phyloP scores from a whole-genome alignment of 176 grass and related monocot genomes.

The Canna indica region DNA sequence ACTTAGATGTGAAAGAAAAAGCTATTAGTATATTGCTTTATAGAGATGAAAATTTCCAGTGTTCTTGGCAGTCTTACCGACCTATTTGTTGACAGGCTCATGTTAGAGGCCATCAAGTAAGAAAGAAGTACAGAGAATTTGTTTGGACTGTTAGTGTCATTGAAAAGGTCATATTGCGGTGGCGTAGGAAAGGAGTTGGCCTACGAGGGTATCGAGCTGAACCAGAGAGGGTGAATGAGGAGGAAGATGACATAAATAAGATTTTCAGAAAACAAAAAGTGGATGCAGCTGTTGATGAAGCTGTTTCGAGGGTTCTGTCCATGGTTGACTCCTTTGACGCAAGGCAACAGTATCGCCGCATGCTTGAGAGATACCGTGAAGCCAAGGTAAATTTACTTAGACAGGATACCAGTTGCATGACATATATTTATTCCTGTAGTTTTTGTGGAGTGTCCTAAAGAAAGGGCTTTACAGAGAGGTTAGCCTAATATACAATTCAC shows the following conservation, averaged over 20 bases:
- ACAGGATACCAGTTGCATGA: neutral
- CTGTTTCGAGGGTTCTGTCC: constrained; percentile 75
- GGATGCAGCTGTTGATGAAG: constrained; percentile 65
- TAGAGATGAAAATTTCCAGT: neutral
- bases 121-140: constrained; percentile 74
- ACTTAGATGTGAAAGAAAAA: neutral
- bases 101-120: constrained; percentile 91
- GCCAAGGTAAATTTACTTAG: constrained; percentile 45
- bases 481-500: neutral
- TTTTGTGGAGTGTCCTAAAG: neutral
- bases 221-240: constrained; percentile 40
- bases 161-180: constrained; percentile 91
- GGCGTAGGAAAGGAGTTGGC: constrained; percentile 79
- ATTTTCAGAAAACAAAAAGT: constrained; percentile 80
- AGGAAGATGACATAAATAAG: constrained; percentile 70
- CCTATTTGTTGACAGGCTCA: constrained; percentile 52
- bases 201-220: constrained; percentile 73
- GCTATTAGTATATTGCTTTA: neutral
- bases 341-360: constrained; percentile 82
- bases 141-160: constrained; percentile 76
- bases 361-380: constrained; percentile 75
- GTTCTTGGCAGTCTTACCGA: neutral
- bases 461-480: neutral
- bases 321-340: constrained; percentile 78
- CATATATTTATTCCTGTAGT: neutral